Base-by-base conservation (phyloP, 2,329 filamentous ascomycete genomes). In the Pestalotiopsis sp. region DNA sequence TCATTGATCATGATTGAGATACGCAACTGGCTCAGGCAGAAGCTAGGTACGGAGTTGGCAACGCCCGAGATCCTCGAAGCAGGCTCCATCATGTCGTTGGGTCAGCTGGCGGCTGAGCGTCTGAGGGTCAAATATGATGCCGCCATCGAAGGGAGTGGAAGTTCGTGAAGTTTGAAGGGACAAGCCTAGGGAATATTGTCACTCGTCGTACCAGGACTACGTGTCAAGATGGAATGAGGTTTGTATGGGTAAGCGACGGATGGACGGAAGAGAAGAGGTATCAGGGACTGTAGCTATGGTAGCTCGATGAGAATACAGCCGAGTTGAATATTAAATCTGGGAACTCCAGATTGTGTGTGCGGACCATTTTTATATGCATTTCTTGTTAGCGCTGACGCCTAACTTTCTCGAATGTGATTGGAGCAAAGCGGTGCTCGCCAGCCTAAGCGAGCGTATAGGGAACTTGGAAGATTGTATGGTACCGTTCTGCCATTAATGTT, bases 11-110 rank as follows among this genome's bases (percentile, higher is more conserved):
- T 41, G 20, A 65, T 65, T n/a, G 62, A 65, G 62, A 27, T 65
- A 27, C 62, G 67, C 49, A 66, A 60, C 36, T 68, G 67, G 67
- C 65, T 36, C 17, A 64, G 52, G 60, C 40, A 49, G 49, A 62
- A 52, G 7, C 36, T 65, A 13, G 66, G 59, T 4, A 57, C 49
- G 4, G 66, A 68, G n/a, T 52, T 52, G n/a, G 45, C 17, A 52
- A 52, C 45, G n/a, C 14, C 45, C n/a, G 45, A 52, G 45, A 52
- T 52, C 45, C 45, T 52, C 45, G 45, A 52, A 52, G 45, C 45
- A 20, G 45, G 45, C 45, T 52, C 45, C 45, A n/a, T 52, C 45
- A 52, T 52, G 45, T 52, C 45, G n/a, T 20, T 52, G 45, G 45
- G 45, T 20, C 45, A n/a, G 45, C 45, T 52, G 45, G 45, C 45